Percentiles rank a stretch among this genome's conserved stretches.
phyloP scores from a whole-genome alignment of 257 asterid species.

The Solanum pimpinellifolium region DNA sequence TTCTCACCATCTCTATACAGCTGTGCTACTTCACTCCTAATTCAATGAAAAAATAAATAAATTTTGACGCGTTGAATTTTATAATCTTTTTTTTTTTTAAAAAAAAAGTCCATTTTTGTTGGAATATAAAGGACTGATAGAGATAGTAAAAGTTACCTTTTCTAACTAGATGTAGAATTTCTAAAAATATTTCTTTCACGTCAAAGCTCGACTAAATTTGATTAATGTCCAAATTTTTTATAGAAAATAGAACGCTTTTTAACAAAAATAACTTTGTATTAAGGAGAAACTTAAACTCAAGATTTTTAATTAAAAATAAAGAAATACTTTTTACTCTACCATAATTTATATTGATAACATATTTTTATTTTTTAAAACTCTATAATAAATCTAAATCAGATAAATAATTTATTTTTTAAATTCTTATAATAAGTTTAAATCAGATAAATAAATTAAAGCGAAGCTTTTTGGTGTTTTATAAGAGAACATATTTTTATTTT shows the following conservation, averaged over 20 bases:
- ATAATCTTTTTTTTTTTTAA: too few relatives aligned
- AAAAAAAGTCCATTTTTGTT: not conserved
- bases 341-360: too few relatives aligned
- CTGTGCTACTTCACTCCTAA: not conserved
- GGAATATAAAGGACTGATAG: not conserved
- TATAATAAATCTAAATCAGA: too few relatives aligned
- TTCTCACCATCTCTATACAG: not conserved
- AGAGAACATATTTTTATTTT: not conserved
- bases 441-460: not conserved
- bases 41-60: not conserved
- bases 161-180: not conserved
- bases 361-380: too few relatives aligned
- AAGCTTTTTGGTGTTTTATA: not conserved
- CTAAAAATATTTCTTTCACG: not conserved
- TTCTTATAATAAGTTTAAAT: too few relatives aligned
- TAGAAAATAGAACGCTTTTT: too few relatives aligned
- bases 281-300: fast-evolving
- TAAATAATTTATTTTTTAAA: too few relatives aligned
- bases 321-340: too few relatives aligned
- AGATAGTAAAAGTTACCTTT: not conserved
- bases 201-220: too few relatives aligned
- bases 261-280: too few relatives aligned
- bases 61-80: slow-evolving; percentile 1
- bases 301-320: too few relatives aligned
- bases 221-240: fast-evolving